These are phyloP conservation scores for Hypoxylon fragiforme DNA, from an alignment of 495 filamentous ascomycete species.

Conservation along the genomic window DNA sequence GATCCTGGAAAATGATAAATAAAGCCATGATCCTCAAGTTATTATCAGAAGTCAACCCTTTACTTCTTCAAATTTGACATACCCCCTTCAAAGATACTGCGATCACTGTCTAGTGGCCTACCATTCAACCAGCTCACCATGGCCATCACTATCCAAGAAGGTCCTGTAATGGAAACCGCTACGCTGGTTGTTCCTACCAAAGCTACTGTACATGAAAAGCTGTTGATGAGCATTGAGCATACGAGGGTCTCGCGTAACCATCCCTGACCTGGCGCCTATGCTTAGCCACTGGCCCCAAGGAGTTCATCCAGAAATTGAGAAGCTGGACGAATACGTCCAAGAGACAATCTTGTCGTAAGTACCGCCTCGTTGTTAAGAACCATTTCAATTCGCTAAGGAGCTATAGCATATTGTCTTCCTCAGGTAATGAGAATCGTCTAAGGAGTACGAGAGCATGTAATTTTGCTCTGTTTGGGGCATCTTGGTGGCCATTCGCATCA, in stretches of 20 bases:
- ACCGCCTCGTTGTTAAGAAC: not conserved
- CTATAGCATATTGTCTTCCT: not conserved
- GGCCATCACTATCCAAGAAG: not conserved
- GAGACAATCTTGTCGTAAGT: constrained; percentile 3
- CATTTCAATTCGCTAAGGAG: not conserved
- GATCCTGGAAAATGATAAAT: not conserved
- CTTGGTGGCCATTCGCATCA: constrained; percentile 23
- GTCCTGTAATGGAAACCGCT: not conserved
- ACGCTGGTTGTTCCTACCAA: not conserved
- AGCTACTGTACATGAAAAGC: not conserved
- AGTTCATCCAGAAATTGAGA: constrained; percentile 5
- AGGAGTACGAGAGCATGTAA: not conserved
- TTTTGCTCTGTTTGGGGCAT: constrained; percentile 2
- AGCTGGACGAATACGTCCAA: constrained; percentile 8
- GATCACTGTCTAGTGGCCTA: not conserved
- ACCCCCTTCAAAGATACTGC: too few species aligned
- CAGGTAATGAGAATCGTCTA: not conserved
- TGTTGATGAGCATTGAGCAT: constrained; percentile 4
- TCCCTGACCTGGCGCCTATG: constrained; percentile 18
- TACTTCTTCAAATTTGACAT: too few species aligned
- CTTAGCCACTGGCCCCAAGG: constrained; percentile 17
- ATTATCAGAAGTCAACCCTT: not conserved
- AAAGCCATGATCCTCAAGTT: not conserved
- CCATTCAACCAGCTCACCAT: not conserved
- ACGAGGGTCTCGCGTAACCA: constrained; percentile 10